Percentiles rank a stretch among this genome's conserved stretches.
These are phyloP conservation scores for Postia placenta DNA, from an alignment of 768 basidiomycete genomes.

Conservation along the genomic window DNA sequence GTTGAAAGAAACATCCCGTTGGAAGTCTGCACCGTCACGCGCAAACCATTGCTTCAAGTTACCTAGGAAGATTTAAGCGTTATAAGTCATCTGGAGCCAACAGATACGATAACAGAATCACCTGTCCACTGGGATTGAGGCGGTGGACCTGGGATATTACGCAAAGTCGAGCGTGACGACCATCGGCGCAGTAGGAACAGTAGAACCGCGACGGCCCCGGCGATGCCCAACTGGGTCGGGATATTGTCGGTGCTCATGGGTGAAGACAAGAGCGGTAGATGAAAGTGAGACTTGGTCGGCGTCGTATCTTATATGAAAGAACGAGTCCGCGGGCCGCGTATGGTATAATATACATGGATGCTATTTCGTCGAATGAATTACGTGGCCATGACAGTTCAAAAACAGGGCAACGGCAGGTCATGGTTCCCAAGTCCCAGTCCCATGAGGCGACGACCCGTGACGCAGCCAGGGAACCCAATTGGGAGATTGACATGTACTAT, in stretches of 20 bases:
- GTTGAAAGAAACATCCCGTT: conserved; percentile 7
- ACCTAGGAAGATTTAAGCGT: background rate
- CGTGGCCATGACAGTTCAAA: too few relatives aligned
- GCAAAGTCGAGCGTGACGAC: background rate
- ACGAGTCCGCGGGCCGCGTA: background rate
- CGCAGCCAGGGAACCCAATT: too few relatives aligned
- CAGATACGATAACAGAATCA: background rate
- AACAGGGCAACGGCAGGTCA: too few relatives aligned
- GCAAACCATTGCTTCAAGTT: background rate
- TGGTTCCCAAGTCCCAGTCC: too few relatives aligned
- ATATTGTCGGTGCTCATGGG: background rate
- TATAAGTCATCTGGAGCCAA: background rate
- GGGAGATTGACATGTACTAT: too few relatives aligned
- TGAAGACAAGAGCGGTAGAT: background rate
- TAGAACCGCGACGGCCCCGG: background rate
- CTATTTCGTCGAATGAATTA: background rate
- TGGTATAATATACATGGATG: background rate
- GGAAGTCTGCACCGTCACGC: conserved; percentile 8
- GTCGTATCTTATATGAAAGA: background rate
- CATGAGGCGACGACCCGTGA: too few relatives aligned
- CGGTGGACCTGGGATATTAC: conserved; percentile 9
- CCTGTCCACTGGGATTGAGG: conserved; percentile 7
- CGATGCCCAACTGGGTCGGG: background rate
- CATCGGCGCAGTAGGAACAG: background rate
- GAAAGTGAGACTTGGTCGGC: background rate